Conservation (phyloP, 805 yeast species). For the Spathaspora girioi region DNA sequence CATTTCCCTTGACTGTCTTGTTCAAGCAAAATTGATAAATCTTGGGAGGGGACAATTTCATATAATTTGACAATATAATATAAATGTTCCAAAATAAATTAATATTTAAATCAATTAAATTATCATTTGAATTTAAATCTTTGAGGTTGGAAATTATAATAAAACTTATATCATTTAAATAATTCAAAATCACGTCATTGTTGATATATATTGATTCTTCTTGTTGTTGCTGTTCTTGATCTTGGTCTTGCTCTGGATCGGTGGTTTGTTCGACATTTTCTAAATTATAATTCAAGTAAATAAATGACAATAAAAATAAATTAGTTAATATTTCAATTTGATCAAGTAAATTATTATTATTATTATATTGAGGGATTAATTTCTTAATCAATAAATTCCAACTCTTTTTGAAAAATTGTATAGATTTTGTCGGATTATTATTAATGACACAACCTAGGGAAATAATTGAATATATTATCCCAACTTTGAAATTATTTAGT, state of each 20-base stretch:
- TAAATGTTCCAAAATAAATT: conserved; percentile 49
- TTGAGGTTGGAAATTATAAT: conserved; percentile 38
- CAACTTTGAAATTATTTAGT: conserved; percentile 32
- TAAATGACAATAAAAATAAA: conserved; percentile 41
- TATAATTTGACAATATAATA: conserved; percentile 41
- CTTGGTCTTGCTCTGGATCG: too few species aligned
- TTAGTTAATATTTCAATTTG: conserved; percentile 43
- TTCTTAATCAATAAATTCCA: conserved; percentile 42
- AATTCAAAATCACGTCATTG: conserved; percentile 45
- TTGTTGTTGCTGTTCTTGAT: conserved; percentile 4
- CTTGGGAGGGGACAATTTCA: conserved; percentile 41
- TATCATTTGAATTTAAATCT: conserved; percentile 12
- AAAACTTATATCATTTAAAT: conserved; percentile 44
- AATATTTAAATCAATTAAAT: conserved; percentile 25
- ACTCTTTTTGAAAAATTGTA: conserved; percentile 37
- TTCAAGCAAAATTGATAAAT: conserved; percentile 19
- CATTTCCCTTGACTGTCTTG: conserved; percentile 10
- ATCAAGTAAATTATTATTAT: conserved; percentile 20
- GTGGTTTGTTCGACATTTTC: conserved; percentile 10
- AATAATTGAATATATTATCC: conserved; percentile 40
- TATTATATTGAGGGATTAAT: conserved; percentile 31
- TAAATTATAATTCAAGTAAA: conserved; percentile 38
- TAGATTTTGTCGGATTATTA: conserved; percentile 26
- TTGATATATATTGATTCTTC: conserved; percentile 23
- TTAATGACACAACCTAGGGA: conserved; percentile 39